These are phyloP conservation scores for Pichia sp. DNA, from an alignment of 1,139 yeast species.

Conservation along the genomic window DNA sequence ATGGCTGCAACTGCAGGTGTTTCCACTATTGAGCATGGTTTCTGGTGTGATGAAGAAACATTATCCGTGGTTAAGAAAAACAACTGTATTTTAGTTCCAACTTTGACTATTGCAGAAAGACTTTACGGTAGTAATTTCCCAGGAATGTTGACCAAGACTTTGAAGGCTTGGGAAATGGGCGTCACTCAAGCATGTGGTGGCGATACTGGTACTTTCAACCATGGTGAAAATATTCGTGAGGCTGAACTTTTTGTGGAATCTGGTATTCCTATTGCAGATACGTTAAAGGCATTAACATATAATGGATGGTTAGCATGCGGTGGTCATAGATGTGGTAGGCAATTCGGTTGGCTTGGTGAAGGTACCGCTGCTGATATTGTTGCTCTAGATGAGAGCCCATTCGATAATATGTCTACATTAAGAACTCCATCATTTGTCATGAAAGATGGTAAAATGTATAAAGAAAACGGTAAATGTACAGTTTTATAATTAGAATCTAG, in stretches of 20 bases:
- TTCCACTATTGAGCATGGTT: conserved; percentile 27
- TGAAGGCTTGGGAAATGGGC: conserved; percentile 25
- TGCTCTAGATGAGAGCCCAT: conserved; percentile 25
- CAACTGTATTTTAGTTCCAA: conserved; percentile 26
- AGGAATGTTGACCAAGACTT: conserved; percentile 21
- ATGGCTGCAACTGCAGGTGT: conserved; percentile 31
- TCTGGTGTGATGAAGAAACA: conserved; percentile 26
- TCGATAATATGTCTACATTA: conserved; percentile 16
- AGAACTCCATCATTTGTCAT: conserved; percentile 25
- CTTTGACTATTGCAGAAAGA: conserved; percentile 25
- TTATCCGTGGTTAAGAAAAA: conserved; percentile 20
- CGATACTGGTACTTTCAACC: conserved; percentile 30
- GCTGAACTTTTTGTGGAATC: conserved; percentile 27
- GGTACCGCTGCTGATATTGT: conserved; percentile 28
- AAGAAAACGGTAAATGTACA: conserved; percentile 33
- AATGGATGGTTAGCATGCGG: conserved; percentile 31
- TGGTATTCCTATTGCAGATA: conserved; percentile 25
- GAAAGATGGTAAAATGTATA: conserved; percentile 29
- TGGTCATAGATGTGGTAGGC: conserved; percentile 24
- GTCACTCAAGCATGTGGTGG: conserved; percentile 30
- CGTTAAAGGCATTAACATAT: conserved; percentile 23
- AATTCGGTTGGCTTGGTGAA: conserved; percentile 26
- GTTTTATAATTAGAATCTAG: too few species aligned
- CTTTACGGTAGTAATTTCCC: conserved; percentile 22
- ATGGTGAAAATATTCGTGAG: conserved; percentile 29